Conservation (phyloP, 2,329 filamentous ascomycete genomes). For the Xylaria sp. region DNA sequence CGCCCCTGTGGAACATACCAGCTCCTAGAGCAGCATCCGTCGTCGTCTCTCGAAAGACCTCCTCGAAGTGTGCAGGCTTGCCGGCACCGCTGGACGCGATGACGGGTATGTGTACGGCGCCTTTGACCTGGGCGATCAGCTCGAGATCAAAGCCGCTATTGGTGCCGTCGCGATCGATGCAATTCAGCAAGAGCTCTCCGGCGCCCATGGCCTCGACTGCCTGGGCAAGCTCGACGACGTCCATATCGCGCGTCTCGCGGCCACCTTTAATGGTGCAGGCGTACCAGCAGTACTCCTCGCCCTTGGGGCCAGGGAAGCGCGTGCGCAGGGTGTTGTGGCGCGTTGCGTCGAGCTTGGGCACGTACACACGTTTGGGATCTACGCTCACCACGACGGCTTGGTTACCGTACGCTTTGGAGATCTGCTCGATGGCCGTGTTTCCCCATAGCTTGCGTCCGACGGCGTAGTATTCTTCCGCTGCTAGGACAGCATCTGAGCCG, state of each 20-base stretch:
- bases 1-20: conserved; percentile 96
- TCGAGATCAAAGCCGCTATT: conserved; percentile 96
- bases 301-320: conserved; percentile 73
- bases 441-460: conserved; percentile 76
- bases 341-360: conserved; percentile 75
- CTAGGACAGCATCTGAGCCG: conserved; percentile 91
- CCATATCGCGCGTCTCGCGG: conserved; percentile 91
- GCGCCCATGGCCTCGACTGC: conserved; percentile 97
- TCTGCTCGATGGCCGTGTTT: conserved; percentile 93
- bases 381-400: conserved; percentile 97
- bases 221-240: conserved; percentile 86
- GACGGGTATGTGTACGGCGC: conserved; percentile 87
- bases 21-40: conserved; percentile 95
- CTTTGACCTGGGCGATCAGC: conserved; percentile 88
- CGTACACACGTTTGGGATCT: conserved; percentile 92
- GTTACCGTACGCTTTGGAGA: conserved; percentile 91
- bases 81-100: conserved; percentile 95
- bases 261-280: conserved; percentile 97
- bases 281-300: conserved; percentile 92
- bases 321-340: conserved; percentile 81
- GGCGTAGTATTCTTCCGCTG: conserved; percentile 90
- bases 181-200: conserved; percentile 95
- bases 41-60: conserved; percentile 86
- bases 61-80: conserved; percentile 84
- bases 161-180: conserved; percentile 95